Evolutionary conservation across 352 stramenopile genomes (phyloP).

Genomic region (Pythium rishiriense): DNA sequence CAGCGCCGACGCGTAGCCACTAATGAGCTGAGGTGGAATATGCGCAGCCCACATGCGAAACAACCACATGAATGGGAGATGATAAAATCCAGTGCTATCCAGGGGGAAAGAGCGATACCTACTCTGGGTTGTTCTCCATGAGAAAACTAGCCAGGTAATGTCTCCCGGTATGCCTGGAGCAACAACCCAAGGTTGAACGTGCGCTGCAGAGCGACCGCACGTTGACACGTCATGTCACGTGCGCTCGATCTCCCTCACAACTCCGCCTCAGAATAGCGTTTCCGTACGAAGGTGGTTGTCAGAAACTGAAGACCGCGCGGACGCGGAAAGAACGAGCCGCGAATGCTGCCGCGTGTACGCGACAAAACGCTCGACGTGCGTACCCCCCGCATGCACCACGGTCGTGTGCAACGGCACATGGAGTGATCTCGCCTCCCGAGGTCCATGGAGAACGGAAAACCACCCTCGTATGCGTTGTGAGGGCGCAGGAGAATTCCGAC

Average conservation of each 20-base stretch:
- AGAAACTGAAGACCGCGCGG: no score
- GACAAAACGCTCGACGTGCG: constrained; percentile 9
- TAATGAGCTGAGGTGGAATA: neutral
- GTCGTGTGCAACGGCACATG: constrained; percentile 8
- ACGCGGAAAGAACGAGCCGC: neutral
- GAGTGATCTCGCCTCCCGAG: neutral
- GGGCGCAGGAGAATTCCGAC: neutral
- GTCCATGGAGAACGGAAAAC: neutral
- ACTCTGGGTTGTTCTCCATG: neutral
- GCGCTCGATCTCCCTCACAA: neutral
- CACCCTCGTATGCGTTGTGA: neutral
- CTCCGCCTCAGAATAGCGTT: neutral
- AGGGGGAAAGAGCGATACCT: neutral
- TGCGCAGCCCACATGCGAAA: neutral
- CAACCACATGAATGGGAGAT: neutral
- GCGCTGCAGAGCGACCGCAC: neutral
- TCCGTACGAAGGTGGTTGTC: neutral
- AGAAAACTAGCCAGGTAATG: neutral
- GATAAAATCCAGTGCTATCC: neutral
- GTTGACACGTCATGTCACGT: neutral
- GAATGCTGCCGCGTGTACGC: constrained; percentile 2
- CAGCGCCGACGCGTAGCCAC: neutral
- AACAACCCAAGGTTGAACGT: neutral
- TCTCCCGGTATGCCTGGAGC: neutral
- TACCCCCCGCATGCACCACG: neutral